Base-by-base conservation (phyloP, 2,329 filamentous ascomycete genomes). In the Rhytidhysteron rufulum region DNA sequence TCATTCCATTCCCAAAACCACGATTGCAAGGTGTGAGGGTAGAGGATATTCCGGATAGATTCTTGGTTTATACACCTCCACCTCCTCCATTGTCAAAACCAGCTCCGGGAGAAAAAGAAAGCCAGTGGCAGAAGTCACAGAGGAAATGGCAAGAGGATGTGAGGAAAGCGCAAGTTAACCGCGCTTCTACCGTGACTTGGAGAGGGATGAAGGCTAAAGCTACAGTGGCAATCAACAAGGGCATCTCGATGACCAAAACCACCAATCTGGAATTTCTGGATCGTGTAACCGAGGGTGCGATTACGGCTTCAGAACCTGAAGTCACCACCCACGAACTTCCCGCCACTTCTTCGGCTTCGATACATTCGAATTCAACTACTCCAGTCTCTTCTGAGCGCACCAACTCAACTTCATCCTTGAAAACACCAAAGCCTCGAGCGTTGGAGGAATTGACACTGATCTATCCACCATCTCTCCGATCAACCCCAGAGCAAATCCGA, bases 91-190 rank as follows among this genome's bases (percentile, higher is more conserved):
- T 72, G 1, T 51, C 53, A 10, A 65, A 62, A 38, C 68, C 69
- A 0, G 55, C 52, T 13, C 58, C 66, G 24, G 69, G 68, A 31
- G 62, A 67, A 32, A 71, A 70, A 42, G 69, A 72, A 48, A 58
- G 46, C 33, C 63, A 63, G 20, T 43, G 65, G 31, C 69, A 70
- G 49, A 70, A 70, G 44, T 55, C 69, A 16, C 66, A 69, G 48
- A 57, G 69, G 5, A 68, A 67, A 53, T 72, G 69, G 69, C 65
- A 71, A 49, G 62, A 69, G 40, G 68, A 72, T 48, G 65, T 72
- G 9, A 63, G 68, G 4, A 58, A 58, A 27, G 69, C 69, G 3
- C 71, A 70, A 40, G 60, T 63, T 15, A 62, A 51, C 43, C 58
- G 65, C 19, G 65, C 62, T n/a, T 67, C 69, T 31, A 62, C 55